phyloP scores from a whole-genome alignment of 2,329 filamentous ascomycete species.

The Colletotrichum sp. region DNA sequence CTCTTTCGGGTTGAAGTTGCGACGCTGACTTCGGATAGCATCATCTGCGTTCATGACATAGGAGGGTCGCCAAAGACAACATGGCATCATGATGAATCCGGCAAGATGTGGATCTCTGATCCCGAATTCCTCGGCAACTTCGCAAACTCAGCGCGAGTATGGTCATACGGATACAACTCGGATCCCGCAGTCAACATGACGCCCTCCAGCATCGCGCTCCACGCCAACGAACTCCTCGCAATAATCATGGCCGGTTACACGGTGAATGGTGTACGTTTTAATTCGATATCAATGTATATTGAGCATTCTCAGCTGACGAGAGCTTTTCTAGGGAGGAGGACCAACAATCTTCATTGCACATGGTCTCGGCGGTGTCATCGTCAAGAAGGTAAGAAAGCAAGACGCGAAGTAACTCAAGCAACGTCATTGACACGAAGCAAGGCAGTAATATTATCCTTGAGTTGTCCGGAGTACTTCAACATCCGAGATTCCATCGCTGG shows the following conservation, averaged over 20 bases:
- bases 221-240: conserved; percentile 26
- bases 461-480: background rate
- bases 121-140: conserved; percentile 25
- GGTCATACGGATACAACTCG: conserved; percentile 27
- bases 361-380: conserved; percentile 27
- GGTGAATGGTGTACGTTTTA: background rate
- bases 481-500: conserved; percentile 17
- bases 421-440: background rate
- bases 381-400: conserved; percentile 24
- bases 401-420: background rate
- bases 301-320: too few species aligned
- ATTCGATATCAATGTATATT: too few species aligned
- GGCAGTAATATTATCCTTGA: background rate
- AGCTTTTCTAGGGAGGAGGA: conserved; percentile 10
- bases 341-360: conserved; percentile 28
- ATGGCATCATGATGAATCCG: conserved; percentile 27
- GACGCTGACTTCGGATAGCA: conserved; percentile 25
- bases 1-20: fast-evolving
- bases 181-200: conserved; percentile 27
- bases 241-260: background rate
- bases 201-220: conserved; percentile 26
- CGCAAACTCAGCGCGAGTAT: conserved; percentile 22
- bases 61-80: conserved; percentile 22
- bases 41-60: conserved; percentile 28
- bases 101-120: conserved; percentile 29